Evolutionary conservation across 805 yeast species (phyloP), one percentile per base, ranked within the genome.

Genomic region (Sugiyamaella qingdaonensis): DNA sequence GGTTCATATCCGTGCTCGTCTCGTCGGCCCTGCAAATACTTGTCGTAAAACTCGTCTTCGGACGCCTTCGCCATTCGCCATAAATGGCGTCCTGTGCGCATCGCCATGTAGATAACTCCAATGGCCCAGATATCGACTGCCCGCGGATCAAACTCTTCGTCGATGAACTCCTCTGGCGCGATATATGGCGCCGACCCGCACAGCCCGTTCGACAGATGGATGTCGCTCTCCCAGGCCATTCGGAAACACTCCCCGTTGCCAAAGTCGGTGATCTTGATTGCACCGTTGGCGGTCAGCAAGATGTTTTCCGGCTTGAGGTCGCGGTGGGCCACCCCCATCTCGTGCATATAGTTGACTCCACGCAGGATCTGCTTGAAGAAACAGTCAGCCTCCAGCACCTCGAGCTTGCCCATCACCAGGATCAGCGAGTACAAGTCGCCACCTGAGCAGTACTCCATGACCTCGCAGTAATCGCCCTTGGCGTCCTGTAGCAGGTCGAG

Each of bases 381-480:
- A 68, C 97, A 91, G 68, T 90, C 97, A 16, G 91, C 83, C 66
- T 90, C 96, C 10, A 76, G 61, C 13, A 74, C 76, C 60, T 82
- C 83, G 29, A 86, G 68, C 1, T 76, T 75, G 19, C 76, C 76
- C 3, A 80, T 78, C 45, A 78, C 74, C n/a, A 76, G 68, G 44
- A 84, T 78, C 46, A 85, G 71, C 3, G 85, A 72, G 64, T 82
- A 85, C 29, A 86, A 72, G 68, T 86, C 94, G 55, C 94, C 94
- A 60, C 89, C 89, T 10, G 95, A 89, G 61, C 96, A 87, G 68
- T 83, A 91, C 71, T 94, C 98, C 97, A 92, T 88, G 45, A 92
- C 89, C 67, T 91, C 96, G 50, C 86, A 80, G 72, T 83, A 84
- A 60, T 85, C 75, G 67, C 87, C 77, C 64, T 79, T 69, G 58